Base-by-base conservation (phyloP, 164 flowering plant species). In the Sextonia rubra region DNA sequence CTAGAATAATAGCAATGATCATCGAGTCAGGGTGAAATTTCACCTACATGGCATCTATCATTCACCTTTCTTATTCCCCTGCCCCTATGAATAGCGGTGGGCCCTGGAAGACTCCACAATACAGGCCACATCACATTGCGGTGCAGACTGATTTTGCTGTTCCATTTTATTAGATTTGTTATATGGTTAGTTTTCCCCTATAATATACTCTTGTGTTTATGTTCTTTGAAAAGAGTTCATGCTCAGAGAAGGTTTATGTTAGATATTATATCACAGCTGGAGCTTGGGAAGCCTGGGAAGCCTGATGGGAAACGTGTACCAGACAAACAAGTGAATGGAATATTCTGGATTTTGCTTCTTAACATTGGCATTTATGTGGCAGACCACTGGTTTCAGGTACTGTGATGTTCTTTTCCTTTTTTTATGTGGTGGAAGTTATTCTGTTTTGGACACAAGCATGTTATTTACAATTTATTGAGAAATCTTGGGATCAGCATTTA, bases 321-420 rank as follows among this genome's bases (percentile, higher is more conserved):
- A 1, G 86, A 77, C 73, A 91, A 82, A 82, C 90, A 80, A n/a
- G 97, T 85, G 24, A 92, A 85, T 79, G 94, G 97, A 7, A 76
- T 94, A 74, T 94, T 94, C 78, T 92, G 94, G 95, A 91, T 94
- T 74, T 76, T 94, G 72, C 95, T 94, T 74, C 79, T 92, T 27
- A 94, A 92, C 77, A 77, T 92, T 80, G 97, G 95, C 70, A 75
- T 92, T 65, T 91, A 44, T 70, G 90, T 80, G 24, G 97, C 95
- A 15, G 97, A 91, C 85, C 97, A 92, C 75, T 79, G 88, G 68
- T 83, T 94, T 77, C 97, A 83, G 94, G 97, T 94, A 80, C 44
- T 58, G 22, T 27, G 6, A 8, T 14, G 61, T 71, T 48, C 60
- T 56, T 12, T 22, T 49, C n/a, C 12, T 22, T n/a, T 6, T 29